Base-by-base conservation (phyloP, 2,329 filamentous ascomycete species). In the Didymella exigua region DNA sequence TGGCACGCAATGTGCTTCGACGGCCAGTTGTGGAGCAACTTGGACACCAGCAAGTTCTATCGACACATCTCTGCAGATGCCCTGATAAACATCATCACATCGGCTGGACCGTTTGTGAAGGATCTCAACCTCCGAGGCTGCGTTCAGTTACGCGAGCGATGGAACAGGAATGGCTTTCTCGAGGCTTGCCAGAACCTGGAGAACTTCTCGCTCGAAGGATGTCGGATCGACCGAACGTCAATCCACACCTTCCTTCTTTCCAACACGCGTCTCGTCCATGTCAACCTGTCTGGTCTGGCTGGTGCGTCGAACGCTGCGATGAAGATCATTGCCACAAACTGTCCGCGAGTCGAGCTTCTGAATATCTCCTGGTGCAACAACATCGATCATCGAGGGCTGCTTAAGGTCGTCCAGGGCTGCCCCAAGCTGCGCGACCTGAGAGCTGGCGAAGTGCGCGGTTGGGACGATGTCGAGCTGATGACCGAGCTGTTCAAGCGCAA, bases 291-390 rank as follows among this genome's bases (percentile, higher is more conserved):
- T 1, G 93, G 92, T 0, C 81, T 98, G 58, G 80, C 86, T 2
- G 87, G 88, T 11, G 89, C 93, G 13, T 91, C 88, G 26, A 96
- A 96, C 70, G 85, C 85, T 19, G 90, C 91, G 0, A 93, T 96
- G 84, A 90, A 88, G 68, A 91, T 96, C 56, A 89, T 99, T 56
- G 88, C 90, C 0, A 82, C 89, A 48, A 88, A 88, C 33, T 98
- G 93, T 66, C 86, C 88, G 1, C 86, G 88, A 43, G 80, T 99
- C n/a, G 88, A 96, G 74, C 82, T 85, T 50, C 82, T 98, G 61
- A 96, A 97, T 67, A 85, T 98, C 18, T 96, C 92, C 0, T 98
- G 93, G 91, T 99, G 95, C 77, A 87, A 87, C 62, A 89, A 91
- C 57, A 86, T 97, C 70, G 89, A 95, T 68, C 89, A 90, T 8